phyloP scores from a whole-genome alignment of 495 filamentous ascomycete genomes.

The Penicillium turbatum region DNA sequence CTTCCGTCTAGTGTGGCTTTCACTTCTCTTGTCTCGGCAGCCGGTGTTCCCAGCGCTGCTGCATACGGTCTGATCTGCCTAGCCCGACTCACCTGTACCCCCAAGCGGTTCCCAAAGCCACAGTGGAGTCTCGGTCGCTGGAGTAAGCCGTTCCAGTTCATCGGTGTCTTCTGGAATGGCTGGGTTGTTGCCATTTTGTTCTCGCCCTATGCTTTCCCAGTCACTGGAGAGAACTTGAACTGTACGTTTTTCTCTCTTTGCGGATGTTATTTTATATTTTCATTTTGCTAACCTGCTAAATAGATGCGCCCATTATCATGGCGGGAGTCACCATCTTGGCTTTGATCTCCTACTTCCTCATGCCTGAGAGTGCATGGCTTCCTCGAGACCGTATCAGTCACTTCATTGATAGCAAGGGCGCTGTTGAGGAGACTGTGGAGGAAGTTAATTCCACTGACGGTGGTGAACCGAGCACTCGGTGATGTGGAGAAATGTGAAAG shows the following conservation, averaged over 20 bases:
- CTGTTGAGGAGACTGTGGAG: slow-evolving; percentile 24
- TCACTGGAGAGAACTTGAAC: slow-evolving; percentile 43
- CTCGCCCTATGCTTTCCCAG: slow-evolving; percentile 45
- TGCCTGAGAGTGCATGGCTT: slow-evolving; percentile 46
- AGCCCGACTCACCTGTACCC: slow-evolving; percentile 46
- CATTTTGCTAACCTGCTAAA: not conserved
- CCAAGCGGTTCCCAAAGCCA: slow-evolving; percentile 43
- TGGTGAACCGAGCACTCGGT: slow-evolving; percentile 9
- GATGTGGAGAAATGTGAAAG: slow-evolving; percentile 4
- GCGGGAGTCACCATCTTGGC: slow-evolving; percentile 46
- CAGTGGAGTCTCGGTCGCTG: slow-evolving; percentile 41
- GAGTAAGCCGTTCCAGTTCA: slow-evolving; percentile 48
- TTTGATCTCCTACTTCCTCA: slow-evolving; percentile 44
- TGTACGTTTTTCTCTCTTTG: slow-evolving; percentile 27
- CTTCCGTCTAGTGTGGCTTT: slow-evolving; percentile 51
- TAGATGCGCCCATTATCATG: slow-evolving; percentile 50
- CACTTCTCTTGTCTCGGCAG: slow-evolving; percentile 50
- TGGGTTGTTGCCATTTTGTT: slow-evolving; percentile 49
- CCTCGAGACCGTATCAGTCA: slow-evolving; percentile 40
- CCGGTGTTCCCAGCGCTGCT: slow-evolving; percentile 49
- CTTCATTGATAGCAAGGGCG: slow-evolving; percentile 46
- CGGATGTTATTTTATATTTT: not conserved
- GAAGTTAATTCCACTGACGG: slow-evolving; percentile 15
- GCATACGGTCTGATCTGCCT: slow-evolving; percentile 54
- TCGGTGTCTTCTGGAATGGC: slow-evolving; percentile 48